Conservation (phyloP, 805 yeast species). For the Metschnikowia similis region DNA sequence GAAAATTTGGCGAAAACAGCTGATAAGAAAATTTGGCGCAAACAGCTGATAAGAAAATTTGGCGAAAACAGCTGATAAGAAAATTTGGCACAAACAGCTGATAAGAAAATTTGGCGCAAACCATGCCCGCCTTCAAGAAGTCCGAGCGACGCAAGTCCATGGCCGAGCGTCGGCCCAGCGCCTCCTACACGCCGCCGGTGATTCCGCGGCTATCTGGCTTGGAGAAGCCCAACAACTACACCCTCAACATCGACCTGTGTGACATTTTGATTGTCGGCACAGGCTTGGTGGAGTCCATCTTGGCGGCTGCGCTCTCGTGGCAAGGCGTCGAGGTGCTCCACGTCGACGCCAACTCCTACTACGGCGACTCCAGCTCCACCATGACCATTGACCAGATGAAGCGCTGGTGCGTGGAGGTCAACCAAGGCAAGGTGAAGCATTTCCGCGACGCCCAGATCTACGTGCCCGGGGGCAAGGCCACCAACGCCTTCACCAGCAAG, state of each 20-base stretch:
- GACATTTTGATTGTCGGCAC: constrained; percentile 93
- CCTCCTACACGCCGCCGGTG: constrained; percentile 39
- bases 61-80: too few species aligned
- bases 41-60: too few species aligned
- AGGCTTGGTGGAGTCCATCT: constrained; percentile 79
- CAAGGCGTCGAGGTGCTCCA: constrained; percentile 95
- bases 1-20: too few species aligned
- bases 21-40: too few species aligned
- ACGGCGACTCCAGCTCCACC: constrained; percentile 87
- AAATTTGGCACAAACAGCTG: too few species aligned
- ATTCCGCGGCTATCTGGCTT: constrained; percentile 75
- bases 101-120: too few species aligned
- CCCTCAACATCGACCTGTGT: constrained; percentile 59
- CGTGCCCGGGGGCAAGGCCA: constrained; percentile 58
- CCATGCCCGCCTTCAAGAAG: constrained; percentile 22
- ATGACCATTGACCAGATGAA: constrained; percentile 81
- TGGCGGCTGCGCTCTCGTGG: constrained; percentile 96
- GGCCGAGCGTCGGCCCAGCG: constrained; percentile 65
- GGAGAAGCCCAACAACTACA: constrained; percentile 64
- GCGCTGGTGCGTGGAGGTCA: constrained; percentile 75
- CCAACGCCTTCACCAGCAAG: constrained; percentile 49
- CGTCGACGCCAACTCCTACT: constrained; percentile 76
- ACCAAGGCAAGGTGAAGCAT: constrained; percentile 39
- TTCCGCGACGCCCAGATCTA: constrained; percentile 74
- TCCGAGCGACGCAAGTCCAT: constrained; percentile 54